These are phyloP conservation scores for Penicillium sp. DNA, from an alignment of 2,329 filamentous ascomycete species.

Conservation along the genomic window DNA sequence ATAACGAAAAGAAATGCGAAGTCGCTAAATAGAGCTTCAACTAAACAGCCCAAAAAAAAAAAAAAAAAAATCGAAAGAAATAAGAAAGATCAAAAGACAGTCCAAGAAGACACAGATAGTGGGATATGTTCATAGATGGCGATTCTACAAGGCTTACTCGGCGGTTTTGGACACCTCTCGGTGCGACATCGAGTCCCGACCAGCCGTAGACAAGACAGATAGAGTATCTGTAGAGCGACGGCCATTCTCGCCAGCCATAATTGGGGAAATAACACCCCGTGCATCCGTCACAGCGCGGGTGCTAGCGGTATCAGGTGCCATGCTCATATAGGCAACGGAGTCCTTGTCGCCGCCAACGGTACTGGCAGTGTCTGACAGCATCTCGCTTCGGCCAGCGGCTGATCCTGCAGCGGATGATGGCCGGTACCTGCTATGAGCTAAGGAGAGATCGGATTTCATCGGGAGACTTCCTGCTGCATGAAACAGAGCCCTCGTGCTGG, in stretches of 20 bases:
- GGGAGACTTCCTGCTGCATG: constrained; percentile 28
- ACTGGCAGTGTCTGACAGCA: constrained; percentile 28
- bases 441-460: constrained; percentile 21
- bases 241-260: constrained; percentile 17
- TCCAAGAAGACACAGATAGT: background rate
- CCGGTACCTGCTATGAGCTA: constrained; percentile 18
- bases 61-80: background rate
- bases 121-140: background rate
- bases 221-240: constrained; percentile 27
- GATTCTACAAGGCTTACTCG: constrained; percentile 14
- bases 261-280: constrained; percentile 25
- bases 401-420: constrained; percentile 27
- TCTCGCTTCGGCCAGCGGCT: constrained; percentile 27
- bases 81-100: background rate
- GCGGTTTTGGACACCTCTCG: constrained; percentile 33
- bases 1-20: background rate
- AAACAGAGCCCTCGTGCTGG: constrained; percentile 34
- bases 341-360: constrained; percentile 29
- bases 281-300: constrained; percentile 31
- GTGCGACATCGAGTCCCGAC: constrained; percentile 8
- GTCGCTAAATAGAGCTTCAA: background rate
- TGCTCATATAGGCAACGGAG: constrained; percentile 18
- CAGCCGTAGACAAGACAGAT: constrained; percentile 13
- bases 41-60: background rate
- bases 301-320: constrained; percentile 26